Conservation (phyloP, 371 early-diverging fungal species). For the Actinomortierella wolfii region DNA sequence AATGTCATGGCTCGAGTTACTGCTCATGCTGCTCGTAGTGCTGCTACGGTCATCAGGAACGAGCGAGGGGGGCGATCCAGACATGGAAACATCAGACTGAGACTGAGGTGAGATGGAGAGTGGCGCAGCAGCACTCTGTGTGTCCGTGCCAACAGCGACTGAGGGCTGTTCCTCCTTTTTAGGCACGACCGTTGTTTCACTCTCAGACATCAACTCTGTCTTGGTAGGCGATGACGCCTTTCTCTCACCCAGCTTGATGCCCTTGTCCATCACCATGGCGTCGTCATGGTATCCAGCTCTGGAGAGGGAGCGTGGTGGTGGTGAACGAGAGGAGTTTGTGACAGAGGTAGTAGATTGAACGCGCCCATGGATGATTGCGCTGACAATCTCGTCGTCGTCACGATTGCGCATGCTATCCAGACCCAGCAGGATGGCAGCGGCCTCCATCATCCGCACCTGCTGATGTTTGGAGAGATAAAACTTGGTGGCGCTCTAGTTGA, state of each 20-base stretch:
- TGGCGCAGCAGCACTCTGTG: no score
- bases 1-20: no score
- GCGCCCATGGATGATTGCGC: conserved; percentile 31
- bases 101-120: no score
- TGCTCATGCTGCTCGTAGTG: no score
- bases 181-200: no score
- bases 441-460: conserved; percentile 78
- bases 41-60: conserved; percentile 17
- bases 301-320: conserved; percentile 15
- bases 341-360: conserved; percentile 17
- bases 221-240: no score
- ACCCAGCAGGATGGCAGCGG: conserved; percentile 70
- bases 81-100: conserved; percentile 5
- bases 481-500: conserved; percentile 51
- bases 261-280: no score
- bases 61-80: conserved; percentile 26
- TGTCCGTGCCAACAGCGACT: no score
- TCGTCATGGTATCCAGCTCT: no score
- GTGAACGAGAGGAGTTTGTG: conserved; percentile 9
- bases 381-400: conserved; percentile 32
- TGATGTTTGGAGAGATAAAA: conserved; percentile 74
- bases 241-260: no score
- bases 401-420: conserved; percentile 49
- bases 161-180: no score
- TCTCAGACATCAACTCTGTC: no score